These are phyloP conservation scores for Funneliformis mosseae DNA, from an alignment of 192 early-diverging fungal genomes.

Conservation along the genomic window DNA sequence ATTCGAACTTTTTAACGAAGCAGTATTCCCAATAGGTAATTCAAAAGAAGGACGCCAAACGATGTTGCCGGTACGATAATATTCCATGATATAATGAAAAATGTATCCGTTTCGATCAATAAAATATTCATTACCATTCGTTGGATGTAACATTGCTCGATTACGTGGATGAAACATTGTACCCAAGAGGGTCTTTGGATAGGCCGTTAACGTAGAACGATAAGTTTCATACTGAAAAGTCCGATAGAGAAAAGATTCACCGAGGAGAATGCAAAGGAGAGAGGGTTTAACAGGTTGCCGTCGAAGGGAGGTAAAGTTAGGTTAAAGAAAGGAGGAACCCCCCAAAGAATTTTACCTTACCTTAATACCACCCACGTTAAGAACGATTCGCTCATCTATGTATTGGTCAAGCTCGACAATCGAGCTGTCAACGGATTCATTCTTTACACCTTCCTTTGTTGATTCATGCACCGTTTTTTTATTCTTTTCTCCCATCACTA, in stretches of 20 bases:
- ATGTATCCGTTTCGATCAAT: conserved; percentile 32
- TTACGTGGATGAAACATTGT: conserved; percentile 35
- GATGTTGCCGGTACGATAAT: conserved; percentile 29
- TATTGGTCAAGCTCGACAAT: not conserved
- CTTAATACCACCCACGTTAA: conserved; percentile 25
- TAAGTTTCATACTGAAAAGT: conserved; percentile 23
- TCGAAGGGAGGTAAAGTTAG: not conserved
- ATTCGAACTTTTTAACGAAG: not conserved
- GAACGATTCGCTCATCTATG: conserved; percentile 16
- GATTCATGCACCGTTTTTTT: too few species aligned
- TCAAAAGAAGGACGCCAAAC: conserved; percentile 7
- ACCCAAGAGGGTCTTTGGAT: conserved; percentile 30
- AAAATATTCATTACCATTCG: conserved; percentile 34
- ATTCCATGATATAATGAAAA: conserved; percentile 32
- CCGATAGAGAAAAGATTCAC: not conserved
- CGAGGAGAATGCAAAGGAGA: not conserved
- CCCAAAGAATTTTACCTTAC: conserved; percentile 10
- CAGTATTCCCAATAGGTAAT: not conserved
- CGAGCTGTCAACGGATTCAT: not conserved
- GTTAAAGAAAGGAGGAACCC: not conserved
- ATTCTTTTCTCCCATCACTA: not conserved
- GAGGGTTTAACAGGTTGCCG: not conserved
- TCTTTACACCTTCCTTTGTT: not conserved
- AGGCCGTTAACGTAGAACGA: conserved; percentile 25
- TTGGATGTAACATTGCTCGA: conserved; percentile 20